A percentile compares a stretch with the other conserved stretches of the same genome.
These are phyloP conservation scores for Clavulina sp. DNA, from an alignment of 768 basidiomycete species.

Conservation along the genomic window DNA sequence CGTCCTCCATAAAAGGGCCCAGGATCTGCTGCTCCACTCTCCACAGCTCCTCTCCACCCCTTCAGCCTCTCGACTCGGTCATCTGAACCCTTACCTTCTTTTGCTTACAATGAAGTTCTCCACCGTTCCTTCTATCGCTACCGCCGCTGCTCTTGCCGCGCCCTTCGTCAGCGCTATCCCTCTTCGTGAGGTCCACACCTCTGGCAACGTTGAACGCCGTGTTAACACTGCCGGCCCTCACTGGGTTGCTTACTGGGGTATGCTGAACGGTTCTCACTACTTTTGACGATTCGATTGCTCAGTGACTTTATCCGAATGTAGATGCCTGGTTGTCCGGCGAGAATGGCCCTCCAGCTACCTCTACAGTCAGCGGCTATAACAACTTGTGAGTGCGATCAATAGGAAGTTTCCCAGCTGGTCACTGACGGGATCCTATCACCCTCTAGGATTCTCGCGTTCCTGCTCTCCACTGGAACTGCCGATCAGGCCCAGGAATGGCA, in stretches of 20 bases:
- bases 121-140: not conserved
- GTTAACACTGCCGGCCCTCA: not conserved
- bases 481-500: not conserved
- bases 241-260: not conserved
- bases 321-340: constrained; percentile 1
- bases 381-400: too few relatives aligned
- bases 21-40: too few relatives aligned
- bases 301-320: not conserved
- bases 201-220: too few relatives aligned
- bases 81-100: not conserved
- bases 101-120: not conserved
- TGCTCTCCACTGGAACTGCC: not conserved
- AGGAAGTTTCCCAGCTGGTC: too few relatives aligned
- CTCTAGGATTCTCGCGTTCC: not conserved
- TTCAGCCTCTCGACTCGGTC: too few relatives aligned
- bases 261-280: not conserved
- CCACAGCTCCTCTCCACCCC: too few relatives aligned
- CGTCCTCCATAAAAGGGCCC: too few relatives aligned
- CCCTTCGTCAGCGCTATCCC: not conserved
- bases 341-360: not conserved
- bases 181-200: too few relatives aligned
- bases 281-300: not conserved
- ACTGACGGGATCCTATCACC: too few relatives aligned
- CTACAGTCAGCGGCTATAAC: not conserved
- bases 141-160: not conserved